phyloP scores from a whole-genome alignment of 2,329 filamentous ascomycete species.

The Xenoacremonium recifei region DNA sequence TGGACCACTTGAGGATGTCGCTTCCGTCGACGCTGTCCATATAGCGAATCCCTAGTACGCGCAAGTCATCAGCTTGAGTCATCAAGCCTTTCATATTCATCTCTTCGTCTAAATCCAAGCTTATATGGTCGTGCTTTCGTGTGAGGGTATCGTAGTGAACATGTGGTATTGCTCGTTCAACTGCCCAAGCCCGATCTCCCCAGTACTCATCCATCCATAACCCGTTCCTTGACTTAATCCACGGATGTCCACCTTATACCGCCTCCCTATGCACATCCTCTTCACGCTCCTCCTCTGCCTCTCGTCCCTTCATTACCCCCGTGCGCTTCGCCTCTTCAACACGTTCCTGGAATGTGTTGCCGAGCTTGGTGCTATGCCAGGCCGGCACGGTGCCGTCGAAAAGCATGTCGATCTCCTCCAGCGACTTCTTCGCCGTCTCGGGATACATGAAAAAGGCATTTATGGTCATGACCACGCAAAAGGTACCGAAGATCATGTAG shows the following conservation, averaged over 20 bases:
- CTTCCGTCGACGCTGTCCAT: constrained; percentile 45
- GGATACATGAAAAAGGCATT: constrained; percentile 54
- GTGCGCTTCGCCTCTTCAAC: constrained; percentile 18
- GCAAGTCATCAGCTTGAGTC: too few relatives aligned
- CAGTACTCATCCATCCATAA: too few relatives aligned
- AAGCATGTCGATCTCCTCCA: constrained; percentile 22
- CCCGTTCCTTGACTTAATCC: too few relatives aligned
- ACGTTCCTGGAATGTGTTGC: constrained; percentile 13
- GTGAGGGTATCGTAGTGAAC: too few relatives aligned
- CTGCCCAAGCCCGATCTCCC: too few relatives aligned
- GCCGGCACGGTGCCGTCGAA: constrained; percentile 21
- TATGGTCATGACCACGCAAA: constrained; percentile 40
- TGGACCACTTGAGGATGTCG: constrained; percentile 43
- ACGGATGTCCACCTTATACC: constrained; percentile 6
- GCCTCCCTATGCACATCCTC: constrained; percentile 17
- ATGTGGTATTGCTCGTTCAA: too few relatives aligned
- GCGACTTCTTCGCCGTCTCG: constrained; percentile 43
- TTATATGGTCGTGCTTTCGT: too few relatives aligned
- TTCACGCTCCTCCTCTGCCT: constrained; percentile 11
- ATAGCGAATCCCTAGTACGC: too few relatives aligned
- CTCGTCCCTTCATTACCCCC: constrained; percentile 15
- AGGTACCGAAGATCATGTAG: constrained; percentile 45
- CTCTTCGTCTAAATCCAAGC: too few relatives aligned
- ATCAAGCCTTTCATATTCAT: too few relatives aligned
- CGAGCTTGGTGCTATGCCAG: constrained; percentile 17